These are phyloP conservation scores for Nyctanthes arbortristis DNA, from an alignment of 257 asterid genomes.

Conservation along the genomic window DNA sequence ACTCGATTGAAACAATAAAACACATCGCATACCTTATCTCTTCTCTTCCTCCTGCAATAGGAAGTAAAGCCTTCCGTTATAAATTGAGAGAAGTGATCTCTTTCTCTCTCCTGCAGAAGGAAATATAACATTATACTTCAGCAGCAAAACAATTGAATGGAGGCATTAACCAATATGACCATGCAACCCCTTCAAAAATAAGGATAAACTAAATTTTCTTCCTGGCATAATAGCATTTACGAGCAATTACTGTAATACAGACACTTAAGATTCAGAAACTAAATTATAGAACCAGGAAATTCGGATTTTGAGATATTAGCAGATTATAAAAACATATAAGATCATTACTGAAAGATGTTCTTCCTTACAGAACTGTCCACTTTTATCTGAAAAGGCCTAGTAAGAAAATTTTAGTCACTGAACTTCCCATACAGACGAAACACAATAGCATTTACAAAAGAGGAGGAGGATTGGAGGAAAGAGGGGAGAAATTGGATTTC, in stretches of 20 bases:
- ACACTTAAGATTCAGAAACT: too few species aligned
- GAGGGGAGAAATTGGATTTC: too few species aligned
- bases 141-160: slow-evolving; percentile 2
- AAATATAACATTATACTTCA: not conserved
- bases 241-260: too few species aligned
- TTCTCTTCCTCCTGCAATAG: slow-evolving; percentile 95
- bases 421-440: not conserved
- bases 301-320: too few species aligned
- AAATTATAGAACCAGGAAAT: not conserved
- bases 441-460: not conserved
- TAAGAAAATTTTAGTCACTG: too few species aligned
- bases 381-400: too few species aligned
- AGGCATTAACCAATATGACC: not conserved
- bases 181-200: not conserved
- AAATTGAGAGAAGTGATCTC: slow-evolving; percentile 96
- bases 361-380: not conserved
- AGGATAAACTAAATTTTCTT: not conserved
- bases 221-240: not conserved
- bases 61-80: slow-evolving; percentile 97
- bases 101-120: slow-evolving; percentile 76
- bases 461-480: not conserved
- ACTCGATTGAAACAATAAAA: not conserved
- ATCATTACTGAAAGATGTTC: too few species aligned
- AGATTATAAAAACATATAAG: too few species aligned
- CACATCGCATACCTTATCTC: slow-evolving; percentile 68